Conservation (phyloP, 345 rosid genomes). For the Corchorus capsularis region DNA sequence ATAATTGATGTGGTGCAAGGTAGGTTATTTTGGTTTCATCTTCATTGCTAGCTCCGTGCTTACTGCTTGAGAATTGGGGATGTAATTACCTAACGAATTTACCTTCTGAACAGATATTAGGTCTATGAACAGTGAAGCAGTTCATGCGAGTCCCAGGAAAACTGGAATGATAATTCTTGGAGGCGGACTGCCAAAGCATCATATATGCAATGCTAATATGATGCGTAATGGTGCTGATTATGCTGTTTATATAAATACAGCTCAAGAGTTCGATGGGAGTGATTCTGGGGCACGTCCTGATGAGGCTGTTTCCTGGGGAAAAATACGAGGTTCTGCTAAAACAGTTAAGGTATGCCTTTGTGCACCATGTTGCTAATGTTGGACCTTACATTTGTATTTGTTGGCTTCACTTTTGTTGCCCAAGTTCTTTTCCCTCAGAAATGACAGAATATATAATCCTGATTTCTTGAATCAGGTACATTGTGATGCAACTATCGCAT, state of each 20-base stretch:
- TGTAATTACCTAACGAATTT: not conserved
- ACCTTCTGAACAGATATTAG: slow-evolving; percentile 36
- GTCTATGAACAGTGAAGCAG: slow-evolving; percentile 24
- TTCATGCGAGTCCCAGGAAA: slow-evolving; percentile 21
- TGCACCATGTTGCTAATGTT: not conserved
- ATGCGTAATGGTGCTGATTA: slow-evolving; percentile 27
- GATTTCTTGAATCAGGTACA: slow-evolving; percentile 55
- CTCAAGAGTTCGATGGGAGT: slow-evolving; percentile 95
- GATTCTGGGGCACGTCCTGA: slow-evolving; percentile 97
- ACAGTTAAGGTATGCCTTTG: slow-evolving; percentile 68
- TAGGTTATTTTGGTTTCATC: slow-evolving; percentile 2
- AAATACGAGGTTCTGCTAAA: slow-evolving; percentile 81
- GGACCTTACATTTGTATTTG: not conserved
- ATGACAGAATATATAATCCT: not conserved
- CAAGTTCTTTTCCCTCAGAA: not conserved
- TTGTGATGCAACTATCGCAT: slow-evolving; percentile 97
- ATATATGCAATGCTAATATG: slow-evolving; percentile 97
- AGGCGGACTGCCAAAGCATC: slow-evolving; percentile 95
- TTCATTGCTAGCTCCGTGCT: slow-evolving; percentile 17
- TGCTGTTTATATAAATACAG: slow-evolving; percentile 77
- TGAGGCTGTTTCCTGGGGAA: slow-evolving; percentile 98
- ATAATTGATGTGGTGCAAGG: slow-evolving; percentile 25
- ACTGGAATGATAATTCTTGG: slow-evolving; percentile 86
- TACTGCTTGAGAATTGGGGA: slow-evolving; percentile 37
- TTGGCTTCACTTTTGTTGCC: not conserved